A percentile compares a stretch with the other conserved stretches of the same genome.
Evolutionary conservation across 208 protist genomes (phyloP).

Genomic region (Wallacemonas rigidus): DNA sequence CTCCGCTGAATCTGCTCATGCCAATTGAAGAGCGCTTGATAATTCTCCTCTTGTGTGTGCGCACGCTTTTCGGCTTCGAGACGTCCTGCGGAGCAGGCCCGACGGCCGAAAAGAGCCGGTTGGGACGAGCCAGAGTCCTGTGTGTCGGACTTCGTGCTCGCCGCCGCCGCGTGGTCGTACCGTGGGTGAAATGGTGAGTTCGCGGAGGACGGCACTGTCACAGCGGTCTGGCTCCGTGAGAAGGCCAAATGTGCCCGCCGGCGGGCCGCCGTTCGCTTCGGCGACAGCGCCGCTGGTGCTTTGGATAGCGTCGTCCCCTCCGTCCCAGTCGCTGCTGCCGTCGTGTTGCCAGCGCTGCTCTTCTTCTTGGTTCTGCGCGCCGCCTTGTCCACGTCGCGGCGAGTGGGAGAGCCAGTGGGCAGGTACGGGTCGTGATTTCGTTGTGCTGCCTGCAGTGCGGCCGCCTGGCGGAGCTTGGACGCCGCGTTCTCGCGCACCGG

Average conservation of each 20-base stretch:
- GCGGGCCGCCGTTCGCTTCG: background rate
- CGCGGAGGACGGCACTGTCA: background rate
- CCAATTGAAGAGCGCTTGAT: background rate
- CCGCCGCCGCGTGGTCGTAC: too few species aligned
- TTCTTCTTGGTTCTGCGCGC: constrained; percentile 9
- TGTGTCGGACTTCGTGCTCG: background rate
- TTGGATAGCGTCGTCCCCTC: background rate
- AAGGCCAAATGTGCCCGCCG: constrained; percentile 10
- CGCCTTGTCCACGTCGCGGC: background rate
- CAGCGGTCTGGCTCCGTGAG: constrained; percentile 10
- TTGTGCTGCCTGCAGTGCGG: constrained; percentile 5
- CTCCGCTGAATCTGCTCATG: constrained; percentile 9
- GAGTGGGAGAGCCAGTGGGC: constrained; percentile 4
- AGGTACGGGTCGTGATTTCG: constrained; percentile 6
- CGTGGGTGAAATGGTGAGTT: background rate
- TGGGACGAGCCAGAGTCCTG: background rate
- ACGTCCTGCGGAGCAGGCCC: background rate
- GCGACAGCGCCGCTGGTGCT: background rate
- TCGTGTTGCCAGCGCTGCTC: background rate
- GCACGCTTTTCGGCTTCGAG: constrained; percentile 2
- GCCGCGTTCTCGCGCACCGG: constrained; percentile 34
- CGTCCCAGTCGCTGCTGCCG: background rate
- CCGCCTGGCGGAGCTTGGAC: constrained; percentile 21
- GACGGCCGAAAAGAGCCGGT: background rate
- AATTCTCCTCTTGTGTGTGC: constrained; percentile 6